Conservation (phyloP, 2,329 filamentous ascomycete genomes). For the Aspergillus puulaauensis region DNA sequence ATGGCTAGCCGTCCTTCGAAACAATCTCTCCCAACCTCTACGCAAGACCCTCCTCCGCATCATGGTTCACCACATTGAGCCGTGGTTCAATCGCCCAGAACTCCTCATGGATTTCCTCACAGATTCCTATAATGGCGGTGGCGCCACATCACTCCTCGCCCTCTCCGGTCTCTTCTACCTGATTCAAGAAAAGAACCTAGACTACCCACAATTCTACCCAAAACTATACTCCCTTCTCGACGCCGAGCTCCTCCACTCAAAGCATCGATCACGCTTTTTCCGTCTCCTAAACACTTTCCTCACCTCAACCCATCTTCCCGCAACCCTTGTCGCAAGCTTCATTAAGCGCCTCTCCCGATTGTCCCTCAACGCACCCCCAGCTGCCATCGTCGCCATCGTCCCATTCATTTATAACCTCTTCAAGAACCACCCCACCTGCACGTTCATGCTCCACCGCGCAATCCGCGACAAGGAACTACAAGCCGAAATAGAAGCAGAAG, state of each 20-base stretch:
- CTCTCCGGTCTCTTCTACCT: conserved; percentile 93
- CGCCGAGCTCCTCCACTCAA: conserved; percentile 82
- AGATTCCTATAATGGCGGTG: conserved; percentile 86
- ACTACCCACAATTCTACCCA: conserved; percentile 90
- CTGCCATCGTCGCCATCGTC: conserved; percentile 82
- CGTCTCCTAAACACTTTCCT: conserved; percentile 89
- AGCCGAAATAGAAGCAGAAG: conserved; percentile 59
- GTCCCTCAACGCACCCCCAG: conserved; percentile 82
- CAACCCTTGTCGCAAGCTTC: conserved; percentile 87
- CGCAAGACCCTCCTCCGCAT: conserved; percentile 75
- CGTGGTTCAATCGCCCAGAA: conserved; percentile 87
- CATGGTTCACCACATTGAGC: conserved; percentile 75
- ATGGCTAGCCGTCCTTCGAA: conserved; percentile 75
- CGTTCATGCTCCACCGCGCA: conserved; percentile 91
- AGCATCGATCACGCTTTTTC: conserved; percentile 91
- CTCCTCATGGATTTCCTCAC: conserved; percentile 94
- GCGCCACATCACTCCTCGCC: conserved; percentile 81
- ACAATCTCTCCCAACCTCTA: conserved; percentile 66
- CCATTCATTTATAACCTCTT: conserved; percentile 96
- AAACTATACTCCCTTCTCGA: conserved; percentile 95
- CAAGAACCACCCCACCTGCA: conserved; percentile 83
- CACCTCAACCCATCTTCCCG: conserved; percentile 86
- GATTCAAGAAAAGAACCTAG: conserved; percentile 88
- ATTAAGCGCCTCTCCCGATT: conserved; percentile 88
- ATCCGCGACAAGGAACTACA: conserved; percentile 59